Evolutionary conservation across 768 basidiomycete species (phyloP).

Genomic region (Hortiboletus flavorubellus): DNA sequence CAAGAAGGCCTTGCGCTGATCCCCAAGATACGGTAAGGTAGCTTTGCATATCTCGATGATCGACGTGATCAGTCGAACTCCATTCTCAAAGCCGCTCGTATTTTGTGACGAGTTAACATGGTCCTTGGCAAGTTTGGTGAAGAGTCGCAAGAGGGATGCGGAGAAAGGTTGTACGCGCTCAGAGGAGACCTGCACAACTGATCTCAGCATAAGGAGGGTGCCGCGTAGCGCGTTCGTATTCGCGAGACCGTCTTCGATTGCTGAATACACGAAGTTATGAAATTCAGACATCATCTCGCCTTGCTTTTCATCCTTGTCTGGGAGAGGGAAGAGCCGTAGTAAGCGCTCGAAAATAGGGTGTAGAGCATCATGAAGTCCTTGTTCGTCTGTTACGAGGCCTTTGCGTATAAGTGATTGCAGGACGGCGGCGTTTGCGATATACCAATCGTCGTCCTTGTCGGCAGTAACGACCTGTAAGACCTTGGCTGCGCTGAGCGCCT

Average conservation of each 20-base stretch:
- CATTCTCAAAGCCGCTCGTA: slow-evolving; percentile 51
- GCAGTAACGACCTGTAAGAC: slow-evolving; percentile 83
- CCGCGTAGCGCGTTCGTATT: slow-evolving; percentile 71
- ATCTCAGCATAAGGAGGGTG: slow-evolving; percentile 81
- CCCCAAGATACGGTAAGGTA: slow-evolving; percentile 77
- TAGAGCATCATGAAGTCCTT: slow-evolving; percentile 73
- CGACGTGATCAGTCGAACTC: slow-evolving; percentile 64
- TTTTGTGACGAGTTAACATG: slow-evolving; percentile 60
- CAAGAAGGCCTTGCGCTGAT: slow-evolving; percentile 80
- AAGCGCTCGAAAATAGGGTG: slow-evolving; percentile 82
- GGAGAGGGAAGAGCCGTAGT: slow-evolving; percentile 70
- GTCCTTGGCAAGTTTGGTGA: slow-evolving; percentile 84
- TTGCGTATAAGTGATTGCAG: slow-evolving; percentile 86
- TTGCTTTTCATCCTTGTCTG: slow-evolving; percentile 72
- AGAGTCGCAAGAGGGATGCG: slow-evolving; percentile 71
- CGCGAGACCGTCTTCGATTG: slow-evolving; percentile 77
- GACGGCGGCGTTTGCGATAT: slow-evolving; percentile 60
- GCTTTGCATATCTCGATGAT: slow-evolving; percentile 85
- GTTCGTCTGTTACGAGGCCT: slow-evolving; percentile 79
- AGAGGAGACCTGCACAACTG: slow-evolving; percentile 74
- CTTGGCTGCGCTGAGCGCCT: slow-evolving; percentile 79
- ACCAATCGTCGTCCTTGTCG: slow-evolving; percentile 85
- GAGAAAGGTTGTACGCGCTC: slow-evolving; percentile 83
- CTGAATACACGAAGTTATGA: slow-evolving; percentile 68
- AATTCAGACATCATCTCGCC: slow-evolving; percentile 73